phyloP scores from a whole-genome alignment of 2,329 filamentous ascomycete species.

The Pestalotiopsis sp. region DNA sequence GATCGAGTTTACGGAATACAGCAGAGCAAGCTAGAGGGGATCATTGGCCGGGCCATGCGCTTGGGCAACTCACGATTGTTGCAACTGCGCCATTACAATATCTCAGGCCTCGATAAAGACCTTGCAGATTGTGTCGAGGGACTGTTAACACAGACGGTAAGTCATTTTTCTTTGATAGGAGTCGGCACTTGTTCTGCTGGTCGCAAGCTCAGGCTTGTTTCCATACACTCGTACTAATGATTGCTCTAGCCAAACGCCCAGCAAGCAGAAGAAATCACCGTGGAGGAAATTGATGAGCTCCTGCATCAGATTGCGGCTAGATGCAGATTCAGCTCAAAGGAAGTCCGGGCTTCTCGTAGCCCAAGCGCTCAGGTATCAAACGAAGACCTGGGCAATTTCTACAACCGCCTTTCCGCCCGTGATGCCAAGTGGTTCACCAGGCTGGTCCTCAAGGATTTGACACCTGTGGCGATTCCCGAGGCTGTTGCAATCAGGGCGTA shows the following conservation, averaged over 20 bases:
- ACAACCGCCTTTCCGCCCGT: slow-evolving; percentile 60
- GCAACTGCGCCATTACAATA: slow-evolving; percentile 66
- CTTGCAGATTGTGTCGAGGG: slow-evolving; percentile 72
- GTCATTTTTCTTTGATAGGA: slow-evolving; percentile 20
- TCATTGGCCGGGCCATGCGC: slow-evolving; percentile 69
- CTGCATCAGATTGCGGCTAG: slow-evolving; percentile 69
- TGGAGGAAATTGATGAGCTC: slow-evolving; percentile 72
- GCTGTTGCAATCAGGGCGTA: slow-evolving; percentile 59
- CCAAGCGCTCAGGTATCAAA: background rate
- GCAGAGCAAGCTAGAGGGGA: slow-evolving; percentile 60
- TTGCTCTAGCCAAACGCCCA: slow-evolving; percentile 48
- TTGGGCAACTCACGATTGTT: slow-evolving; percentile 63
- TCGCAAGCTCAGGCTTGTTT: background rate
- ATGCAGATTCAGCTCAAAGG: slow-evolving; percentile 71
- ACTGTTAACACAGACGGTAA: slow-evolving; percentile 63
- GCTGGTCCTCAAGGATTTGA: slow-evolving; percentile 75
- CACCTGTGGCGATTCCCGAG: slow-evolving; percentile 66
- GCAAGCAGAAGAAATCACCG: slow-evolving; percentile 50
- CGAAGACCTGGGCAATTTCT: slow-evolving; percentile 46
- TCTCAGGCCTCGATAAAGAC: slow-evolving; percentile 61
- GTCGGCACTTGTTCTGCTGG: background rate
- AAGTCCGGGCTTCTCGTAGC: slow-evolving; percentile 37
- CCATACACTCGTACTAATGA: slow-evolving; percentile 19
- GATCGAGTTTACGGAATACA: slow-evolving; percentile 80
- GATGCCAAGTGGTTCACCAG: slow-evolving; percentile 90